Conservation (phyloP, 1,284 basidiomycete species). For the Somion occarium region DNA sequence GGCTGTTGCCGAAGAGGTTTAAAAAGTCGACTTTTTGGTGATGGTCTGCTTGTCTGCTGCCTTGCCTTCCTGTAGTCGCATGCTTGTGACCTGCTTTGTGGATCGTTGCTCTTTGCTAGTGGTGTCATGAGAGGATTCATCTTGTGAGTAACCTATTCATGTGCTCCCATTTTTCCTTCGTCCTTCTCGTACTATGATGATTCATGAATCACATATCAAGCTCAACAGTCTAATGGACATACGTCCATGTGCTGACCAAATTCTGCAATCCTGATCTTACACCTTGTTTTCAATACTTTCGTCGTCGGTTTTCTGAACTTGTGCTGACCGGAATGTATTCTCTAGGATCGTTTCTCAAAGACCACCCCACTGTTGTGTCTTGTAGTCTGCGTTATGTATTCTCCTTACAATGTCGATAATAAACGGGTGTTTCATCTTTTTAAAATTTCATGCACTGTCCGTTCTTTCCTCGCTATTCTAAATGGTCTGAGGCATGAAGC, state of each 20-base stretch:
- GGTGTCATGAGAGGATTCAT: too few species aligned
- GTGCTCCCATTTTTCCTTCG: background rate
- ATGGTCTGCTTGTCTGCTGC: too few species aligned
- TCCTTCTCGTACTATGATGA: constrained; percentile 18
- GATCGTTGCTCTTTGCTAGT: too few species aligned
- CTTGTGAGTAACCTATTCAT: too few species aligned
- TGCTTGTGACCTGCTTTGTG: too few species aligned
- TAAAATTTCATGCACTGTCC: too few species aligned
- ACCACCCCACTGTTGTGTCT: background rate
- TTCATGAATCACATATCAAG: constrained; percentile 24
- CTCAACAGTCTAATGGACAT: constrained; percentile 28
- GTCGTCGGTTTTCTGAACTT: background rate
- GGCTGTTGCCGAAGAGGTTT: too few species aligned
- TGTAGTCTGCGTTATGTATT: background rate
- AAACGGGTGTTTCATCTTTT: too few species aligned
- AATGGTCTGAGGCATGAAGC: too few species aligned
- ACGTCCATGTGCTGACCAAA: constrained; percentile 24
- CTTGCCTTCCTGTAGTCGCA: too few species aligned
- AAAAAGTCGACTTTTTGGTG: too few species aligned
- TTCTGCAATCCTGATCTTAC: constrained; percentile 28
- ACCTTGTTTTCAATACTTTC: background rate
- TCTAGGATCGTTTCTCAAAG: background rate
- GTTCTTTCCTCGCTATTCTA: too few species aligned
- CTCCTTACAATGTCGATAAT: background rate
- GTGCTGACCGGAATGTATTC: background rate